Base-by-base conservation (phyloP, 179 eudicot species). In the Silene vulgaris region DNA sequence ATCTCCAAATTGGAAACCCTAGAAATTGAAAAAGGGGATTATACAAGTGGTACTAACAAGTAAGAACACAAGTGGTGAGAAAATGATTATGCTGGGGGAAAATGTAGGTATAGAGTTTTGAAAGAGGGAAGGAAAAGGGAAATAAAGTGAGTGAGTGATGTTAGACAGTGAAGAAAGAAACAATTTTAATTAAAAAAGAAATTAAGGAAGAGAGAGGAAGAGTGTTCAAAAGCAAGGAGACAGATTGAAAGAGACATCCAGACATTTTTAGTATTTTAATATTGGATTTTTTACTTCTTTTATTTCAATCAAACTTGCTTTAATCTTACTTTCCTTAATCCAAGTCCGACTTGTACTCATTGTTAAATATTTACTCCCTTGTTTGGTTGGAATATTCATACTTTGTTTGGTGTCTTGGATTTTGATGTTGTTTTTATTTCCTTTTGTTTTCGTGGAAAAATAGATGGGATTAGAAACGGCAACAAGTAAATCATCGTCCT, bases 201-300 rank as follows among this genome's bases (percentile, higher is more conserved):
- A 21, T 61, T 35, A 6, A 5, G 29, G 6, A 21, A 61, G 28
- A 17, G 13, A 21, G 28, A 21, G 11, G 2, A 61, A 2, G 13
- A 6, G 13, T 61, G 29, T 19, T 17, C 20, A 8, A 61, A 21
- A 61, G 65, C 28, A 61, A 61, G 23, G 65, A 61, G 28, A 61
- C 26, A 61, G 28, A 61, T 61, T 61, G 65, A 61, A 61, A 61
- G 65, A 52, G 59, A 52, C 59, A 52, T 52, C 59, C 59, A 52
- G n/a, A 52, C 59, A 52, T 52, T 52, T 52, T 52, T 3, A 0
- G 17, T 14, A 52, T 52, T 52, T 52, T 52, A 14, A 52, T 52
- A 52, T 13, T 52, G 48, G 48, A 40, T 40, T 40, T 37, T 13
- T 17, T 14, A 52, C 56, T 3, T 16, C 14, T 17, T 52, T 40